Evolutionary conservation across 2,329 filamentous ascomycete genomes (phyloP), one percentile per base, ranked within the genome.

Genomic region (Aspergillus sojae): DNA sequence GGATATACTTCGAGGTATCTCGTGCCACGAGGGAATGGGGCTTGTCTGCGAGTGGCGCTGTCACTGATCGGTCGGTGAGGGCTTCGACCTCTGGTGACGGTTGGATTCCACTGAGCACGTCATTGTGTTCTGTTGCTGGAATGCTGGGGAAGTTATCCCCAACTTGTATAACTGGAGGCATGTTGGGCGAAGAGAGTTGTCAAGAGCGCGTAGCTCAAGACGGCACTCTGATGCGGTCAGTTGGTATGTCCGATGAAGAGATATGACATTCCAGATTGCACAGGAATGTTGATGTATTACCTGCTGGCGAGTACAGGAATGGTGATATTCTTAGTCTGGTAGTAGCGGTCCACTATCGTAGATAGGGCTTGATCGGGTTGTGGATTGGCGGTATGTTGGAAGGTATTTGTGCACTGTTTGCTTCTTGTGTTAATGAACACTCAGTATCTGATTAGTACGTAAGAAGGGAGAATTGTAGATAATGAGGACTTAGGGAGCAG

Each of bases 141-240:
- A 72, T 71, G 62, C 64, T 70, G 65, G 70, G 64, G 58, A 69
- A 62, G 41, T 19, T 34, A 10, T 69, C 65, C 53, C 66, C 70
- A 41, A 65, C 65, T 32, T 66, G 68, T 46, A 67, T 60, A 43
- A 76, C 66, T 52, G 76, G 75, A 64, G 76, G 70, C 75, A 78
- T 78, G 62, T 28, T 65, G 55, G 43, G 58, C 39, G 46, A 59
- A 52, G 26, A 65, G 68, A 73, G 70, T 54, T 64, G 76, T 72
- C 75, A 68, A 75, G 74, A 77, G 75, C 75, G 68, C 68, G 58
- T 34, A 66, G 76, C 75, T 75, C 76, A 70, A 73, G 75, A 77
- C 75, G 60, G 64, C 58, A 66, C 68, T 67, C 70, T 72, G 21
- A 58, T 36, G 36, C 45, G 28, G 45, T 66, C 62, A 52, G 67